phyloP scores from a whole-genome alignment of 257 asterid species.

The Lycium ferocissimum region DNA sequence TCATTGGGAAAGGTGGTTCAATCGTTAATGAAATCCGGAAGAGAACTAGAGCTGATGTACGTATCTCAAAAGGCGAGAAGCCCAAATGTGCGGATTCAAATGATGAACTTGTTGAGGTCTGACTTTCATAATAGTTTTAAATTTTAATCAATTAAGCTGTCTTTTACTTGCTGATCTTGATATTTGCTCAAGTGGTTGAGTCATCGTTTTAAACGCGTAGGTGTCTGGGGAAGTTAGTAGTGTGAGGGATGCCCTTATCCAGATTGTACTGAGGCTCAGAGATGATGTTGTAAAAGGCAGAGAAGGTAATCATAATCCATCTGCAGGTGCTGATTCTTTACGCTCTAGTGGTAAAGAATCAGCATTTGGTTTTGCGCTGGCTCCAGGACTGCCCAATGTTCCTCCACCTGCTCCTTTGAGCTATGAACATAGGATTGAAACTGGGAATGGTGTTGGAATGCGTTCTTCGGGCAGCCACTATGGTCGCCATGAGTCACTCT shows the following conservation, averaged over 20 bases:
- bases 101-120: conserved; percentile 94
- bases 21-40: conserved; percentile 86
- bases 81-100: conserved; percentile 71
- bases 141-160: conserved; percentile 8
- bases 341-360: conserved; percentile 47
- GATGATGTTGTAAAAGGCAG: conserved; percentile 78
- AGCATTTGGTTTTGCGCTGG: conserved; percentile 54
- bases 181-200: not conserved
- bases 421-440: conserved; percentile 75
- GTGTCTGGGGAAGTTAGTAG: conserved; percentile 72
- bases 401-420: conserved; percentile 61
- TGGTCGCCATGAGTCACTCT: conserved; percentile 63
- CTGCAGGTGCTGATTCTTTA: conserved; percentile 64
- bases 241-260: conserved; percentile 91
- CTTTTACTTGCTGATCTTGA: not conserved
- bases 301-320: conserved; percentile 62
- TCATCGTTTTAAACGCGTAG: conserved; percentile 46
- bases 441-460: conserved; percentile 65
- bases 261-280: conserved; percentile 86
- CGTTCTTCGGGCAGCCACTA: conserved; percentile 65
- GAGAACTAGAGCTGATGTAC: conserved; percentile 82
- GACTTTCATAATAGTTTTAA: conserved; percentile 25
- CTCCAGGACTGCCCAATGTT: conserved; percentile 60
- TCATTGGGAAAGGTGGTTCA: conserved; percentile 91
- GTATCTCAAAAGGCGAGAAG: conserved; percentile 84